These are phyloP conservation scores for Lodderomyces metapsilosis DNA, from an alignment of 1,139 yeast species.

Conservation along the genomic window DNA sequence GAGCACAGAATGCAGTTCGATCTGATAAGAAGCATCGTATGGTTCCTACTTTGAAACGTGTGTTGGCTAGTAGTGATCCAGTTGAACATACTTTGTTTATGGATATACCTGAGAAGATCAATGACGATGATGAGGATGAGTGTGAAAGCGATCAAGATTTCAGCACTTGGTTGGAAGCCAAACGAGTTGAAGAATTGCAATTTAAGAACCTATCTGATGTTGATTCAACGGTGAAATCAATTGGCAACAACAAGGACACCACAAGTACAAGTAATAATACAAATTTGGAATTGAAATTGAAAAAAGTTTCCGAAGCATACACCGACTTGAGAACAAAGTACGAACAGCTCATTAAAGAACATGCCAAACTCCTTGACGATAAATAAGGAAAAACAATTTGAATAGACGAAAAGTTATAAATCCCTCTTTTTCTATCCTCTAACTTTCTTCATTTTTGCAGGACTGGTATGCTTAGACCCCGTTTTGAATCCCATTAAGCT, in stretches of 20 bases:
- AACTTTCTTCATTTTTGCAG: constrained; percentile 37
- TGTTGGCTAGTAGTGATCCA: constrained; percentile 44
- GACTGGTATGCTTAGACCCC: constrained; percentile 33
- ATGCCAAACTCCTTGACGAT: constrained; percentile 32
- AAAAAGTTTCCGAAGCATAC: constrained; percentile 56
- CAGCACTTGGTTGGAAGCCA: constrained; percentile 43
- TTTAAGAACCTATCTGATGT: constrained; percentile 44
- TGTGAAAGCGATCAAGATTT: constrained; percentile 19
- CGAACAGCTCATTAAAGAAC: constrained; percentile 57
- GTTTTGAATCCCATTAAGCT: constrained; percentile 60
- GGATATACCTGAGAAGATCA: constrained; percentile 33
- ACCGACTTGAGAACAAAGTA: constrained; percentile 57
- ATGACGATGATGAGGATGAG: neutral
- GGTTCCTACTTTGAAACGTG: constrained; percentile 61
- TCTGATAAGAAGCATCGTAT: constrained; percentile 35
- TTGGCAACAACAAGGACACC: constrained; percentile 9
- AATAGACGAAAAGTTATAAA: too few relatives aligned
- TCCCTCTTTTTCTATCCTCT: too few relatives aligned
- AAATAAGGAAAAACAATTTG: neutral
- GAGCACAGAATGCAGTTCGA: neutral
- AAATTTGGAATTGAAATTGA: constrained; percentile 46
- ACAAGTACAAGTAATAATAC: constrained; percentile 7
- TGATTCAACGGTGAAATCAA: constrained; percentile 31
- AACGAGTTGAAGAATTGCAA: constrained; percentile 50
- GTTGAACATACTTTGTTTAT: constrained; percentile 50